Conservation (phyloP, 164 flowering plant genomes). For the Tinospora cordifolia region DNA sequence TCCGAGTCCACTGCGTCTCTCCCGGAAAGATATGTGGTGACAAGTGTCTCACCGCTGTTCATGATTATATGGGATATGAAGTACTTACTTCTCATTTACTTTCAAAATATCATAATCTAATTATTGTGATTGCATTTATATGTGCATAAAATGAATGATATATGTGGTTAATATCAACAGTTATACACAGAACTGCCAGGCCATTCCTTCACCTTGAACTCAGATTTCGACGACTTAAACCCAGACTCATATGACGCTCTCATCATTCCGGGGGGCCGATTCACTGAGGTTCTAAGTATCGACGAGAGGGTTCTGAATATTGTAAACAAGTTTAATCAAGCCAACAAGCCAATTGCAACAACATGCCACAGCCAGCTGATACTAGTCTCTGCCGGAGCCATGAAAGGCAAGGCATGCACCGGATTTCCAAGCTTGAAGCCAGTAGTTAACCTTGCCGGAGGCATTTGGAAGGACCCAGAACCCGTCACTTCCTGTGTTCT, state of each 20-base stretch:
- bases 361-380: constrained; percentile 33
- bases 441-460: constrained; percentile 24
- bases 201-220: constrained; percentile 22
- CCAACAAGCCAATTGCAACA: constrained; percentile 22
- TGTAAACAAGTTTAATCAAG: constrained; percentile 14
- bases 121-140: no score
- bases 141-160: no score
- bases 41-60: constrained; percentile 29
- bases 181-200: constrained; percentile 31
- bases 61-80: constrained; percentile 28
- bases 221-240: constrained; percentile 12
- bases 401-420: constrained; percentile 26
- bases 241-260: constrained; percentile 23
- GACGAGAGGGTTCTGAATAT: constrained; percentile 20
- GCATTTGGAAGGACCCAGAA: constrained; percentile 28
- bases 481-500: constrained; percentile 20
- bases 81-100: no score
- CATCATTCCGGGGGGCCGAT: constrained; percentile 32
- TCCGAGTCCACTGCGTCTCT: constrained; percentile 23
- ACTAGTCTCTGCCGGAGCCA: constrained; percentile 22
- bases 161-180: no score
- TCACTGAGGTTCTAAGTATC: constrained; percentile 24
- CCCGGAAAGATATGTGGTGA: constrained; percentile 21
- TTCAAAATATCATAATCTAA: no score
- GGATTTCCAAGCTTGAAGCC: constrained; percentile 29